Evolutionary conservation across 1,284 basidiomycete species (phyloP).

Genomic region (Termitomyces sp.): DNA sequence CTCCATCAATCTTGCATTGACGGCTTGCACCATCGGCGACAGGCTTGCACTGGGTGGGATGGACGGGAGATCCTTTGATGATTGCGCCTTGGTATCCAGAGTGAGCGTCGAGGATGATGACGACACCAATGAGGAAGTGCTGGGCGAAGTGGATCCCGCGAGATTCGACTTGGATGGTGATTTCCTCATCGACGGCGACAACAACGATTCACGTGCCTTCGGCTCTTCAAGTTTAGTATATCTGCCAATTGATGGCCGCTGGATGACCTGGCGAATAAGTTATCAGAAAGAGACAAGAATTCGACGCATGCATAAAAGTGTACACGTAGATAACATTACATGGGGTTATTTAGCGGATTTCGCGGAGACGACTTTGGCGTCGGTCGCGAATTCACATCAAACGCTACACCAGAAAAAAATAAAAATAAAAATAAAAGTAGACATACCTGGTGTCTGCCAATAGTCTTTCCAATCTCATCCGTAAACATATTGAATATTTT

Average conservation of each 20-base stretch:
- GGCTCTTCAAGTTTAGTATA: constrained; percentile 80
- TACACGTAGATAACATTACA: too few relatives aligned
- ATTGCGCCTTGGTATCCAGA: constrained; percentile 31
- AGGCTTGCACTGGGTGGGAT: constrained; percentile 34
- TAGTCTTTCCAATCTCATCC: constrained; percentile 89
- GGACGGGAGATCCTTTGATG: constrained; percentile 23
- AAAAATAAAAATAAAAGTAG: too few relatives aligned
- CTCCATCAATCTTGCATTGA: constrained; percentile 82
- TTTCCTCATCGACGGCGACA: constrained; percentile 63
- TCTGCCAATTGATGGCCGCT: constrained; percentile 82
- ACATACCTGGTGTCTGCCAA: constrained; percentile 81
- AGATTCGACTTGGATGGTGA: constrained; percentile 54
- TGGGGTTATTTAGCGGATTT: too few relatives aligned
- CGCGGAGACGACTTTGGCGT: too few relatives aligned
- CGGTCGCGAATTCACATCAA: too few relatives aligned
- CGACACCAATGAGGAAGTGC: constrained; percentile 27
- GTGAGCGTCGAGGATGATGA: constrained; percentile 36
- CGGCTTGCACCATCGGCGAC: constrained; percentile 68
- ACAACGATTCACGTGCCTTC: constrained; percentile 81
- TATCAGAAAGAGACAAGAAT: neutral
- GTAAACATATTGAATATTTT: constrained; percentile 83
- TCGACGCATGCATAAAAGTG: neutral
- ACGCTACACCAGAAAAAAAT: too few relatives aligned
- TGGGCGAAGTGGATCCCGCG: constrained; percentile 20
- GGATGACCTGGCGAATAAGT: constrained; percentile 48